Percentiles rank a stretch among this genome's conserved stretches.
phyloP scores from a whole-genome alignment of 805 yeast species.

The Zygoascus biomembranicola region DNA sequence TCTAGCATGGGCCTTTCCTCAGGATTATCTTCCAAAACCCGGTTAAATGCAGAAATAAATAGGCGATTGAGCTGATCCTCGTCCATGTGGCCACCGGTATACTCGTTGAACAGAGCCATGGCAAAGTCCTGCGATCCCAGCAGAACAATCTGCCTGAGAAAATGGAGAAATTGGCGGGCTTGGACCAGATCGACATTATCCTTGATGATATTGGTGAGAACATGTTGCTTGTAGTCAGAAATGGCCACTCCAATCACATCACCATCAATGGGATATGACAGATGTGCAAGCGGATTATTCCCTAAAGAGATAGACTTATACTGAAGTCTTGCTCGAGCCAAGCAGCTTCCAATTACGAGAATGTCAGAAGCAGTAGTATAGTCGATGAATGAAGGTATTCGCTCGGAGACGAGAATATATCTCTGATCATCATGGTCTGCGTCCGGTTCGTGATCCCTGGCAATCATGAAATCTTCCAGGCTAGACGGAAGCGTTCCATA shows the following conservation, averaged over 20 bases:
- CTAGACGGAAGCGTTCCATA: slow-evolving; percentile 13
- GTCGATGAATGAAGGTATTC: slow-evolving; percentile 7
- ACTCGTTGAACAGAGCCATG: background rate
- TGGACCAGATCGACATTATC: slow-evolving; percentile 5
- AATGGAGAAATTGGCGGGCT: slow-evolving; percentile 7
- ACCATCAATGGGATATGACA: slow-evolving; percentile 7
- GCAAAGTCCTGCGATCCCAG: slow-evolving; percentile 14
- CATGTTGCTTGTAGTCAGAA: slow-evolving; percentile 2
- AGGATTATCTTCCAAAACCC: background rate
- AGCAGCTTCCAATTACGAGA: slow-evolving; percentile 12
- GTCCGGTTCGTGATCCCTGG: background rate
- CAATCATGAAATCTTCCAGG: slow-evolving; percentile 15
- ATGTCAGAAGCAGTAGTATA: slow-evolving; percentile 10
- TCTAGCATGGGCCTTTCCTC: background rate
- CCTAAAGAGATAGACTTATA: background rate
- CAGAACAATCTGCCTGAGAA: slow-evolving; percentile 12
- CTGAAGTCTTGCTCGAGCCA: background rate
- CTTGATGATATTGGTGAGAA: slow-evolving; percentile 11
- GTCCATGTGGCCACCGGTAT: background rate
- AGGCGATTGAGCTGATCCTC: background rate
- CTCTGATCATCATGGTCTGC: background rate
- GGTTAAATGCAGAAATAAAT: slow-evolving; percentile 1
- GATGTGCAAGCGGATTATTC: background rate
- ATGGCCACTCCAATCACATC: slow-evolving; percentile 5
- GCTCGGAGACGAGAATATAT: slow-evolving; percentile 1